Base-by-base conservation (phyloP, 2,329 filamentous ascomycete genomes). In the Volutella citrinella region DNA sequence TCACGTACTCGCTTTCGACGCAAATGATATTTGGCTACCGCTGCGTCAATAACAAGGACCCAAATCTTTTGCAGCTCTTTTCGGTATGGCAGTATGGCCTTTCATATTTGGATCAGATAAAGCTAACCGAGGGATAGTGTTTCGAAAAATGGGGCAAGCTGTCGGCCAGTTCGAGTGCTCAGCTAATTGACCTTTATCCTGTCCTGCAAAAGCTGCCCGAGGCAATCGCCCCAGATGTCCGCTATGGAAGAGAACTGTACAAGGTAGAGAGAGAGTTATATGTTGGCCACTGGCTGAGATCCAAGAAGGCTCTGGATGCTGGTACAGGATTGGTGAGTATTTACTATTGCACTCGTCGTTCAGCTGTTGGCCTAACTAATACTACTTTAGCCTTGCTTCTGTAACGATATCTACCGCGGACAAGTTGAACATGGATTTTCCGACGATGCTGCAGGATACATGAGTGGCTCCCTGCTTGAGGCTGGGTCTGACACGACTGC, bases 21-120 rank as follows among this genome's bases (percentile, higher is more conserved):
- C 64, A 63, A 3, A 74, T 76, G 61, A 59, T 71, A 3, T 76
- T 70, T 34, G 71, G 70, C 5, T 72, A 60, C 42, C 63, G 69
- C 9, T 63, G 61, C 3, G 49, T 59, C 0, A 64, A 51, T 3
- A 61, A 68, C 46, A 57, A 68, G 6, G 64, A 74, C 22, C 43
- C 54, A 3, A 64, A 65, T 22, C 59, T 74, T 36, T 53, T 61
- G 45, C 61, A 69, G 37, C 53, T 73, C 4, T 70, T 69, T 16
- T 11, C 26, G 12, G 40, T 39, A 22, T 7, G 19, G n/a, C 4
- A 13, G 18, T 16, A 5, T 17, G 6, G 13, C 9, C 17, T 7
- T 10, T 18, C 7, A 14, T 30, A 4, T 2, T 18, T 10, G 15
- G 15, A 12, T 12, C 14, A 4, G 7, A 4, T 15, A 5, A 11